Base-by-base conservation (phyloP, 495 filamentous ascomycete genomes). In the Aspergillus saccharolyticus region DNA sequence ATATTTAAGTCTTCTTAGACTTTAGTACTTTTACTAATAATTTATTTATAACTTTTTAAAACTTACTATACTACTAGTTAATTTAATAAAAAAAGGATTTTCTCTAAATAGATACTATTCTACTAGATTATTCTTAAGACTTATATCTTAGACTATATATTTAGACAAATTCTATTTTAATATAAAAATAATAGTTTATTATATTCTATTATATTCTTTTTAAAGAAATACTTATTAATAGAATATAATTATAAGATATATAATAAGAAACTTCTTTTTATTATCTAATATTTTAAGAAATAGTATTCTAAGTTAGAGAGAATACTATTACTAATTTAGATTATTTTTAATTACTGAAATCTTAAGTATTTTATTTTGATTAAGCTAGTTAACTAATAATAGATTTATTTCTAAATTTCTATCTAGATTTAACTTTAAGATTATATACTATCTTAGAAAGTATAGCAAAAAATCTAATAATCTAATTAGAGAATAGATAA, bases 271-370 rank as follows among this genome's bases (percentile, higher is more conserved):
- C 21, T 42, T 53, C 19, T 53, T 53, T 43, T 53, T 20, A 53
- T 53, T 53, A 53, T 53, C 43, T 53, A 53, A 10, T 53, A 53
- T 53, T 53, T 53, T 43, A 53, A 53, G 44, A 10, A 53, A 53
- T 53, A 53, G 22, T 53, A 53, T 33, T 22, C 44, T 43, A 44
- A 53, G 44, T 14, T 53, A 22, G 44, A 53, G 44, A 53, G 18
- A 42, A 20, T 22, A 6, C 21, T 53, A 53, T 44, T 53, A 21
- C n/a, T 44, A 42, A 44, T 43, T 43, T 22, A 43, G 15, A 53
- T 43, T 43, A 44, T 43, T 42, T 20, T 43, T 20, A 6, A 53
- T 19, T 53, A 53, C 39, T 42, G 42, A 5, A 52, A 52, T 52
- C 25, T 52, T n/a, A 39, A 42, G 42, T 52, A 52, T 39, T 53